phyloP scores from a whole-genome alignment of 2,329 filamentous ascomycete genomes.

The Aspergillus clavatus region DNA sequence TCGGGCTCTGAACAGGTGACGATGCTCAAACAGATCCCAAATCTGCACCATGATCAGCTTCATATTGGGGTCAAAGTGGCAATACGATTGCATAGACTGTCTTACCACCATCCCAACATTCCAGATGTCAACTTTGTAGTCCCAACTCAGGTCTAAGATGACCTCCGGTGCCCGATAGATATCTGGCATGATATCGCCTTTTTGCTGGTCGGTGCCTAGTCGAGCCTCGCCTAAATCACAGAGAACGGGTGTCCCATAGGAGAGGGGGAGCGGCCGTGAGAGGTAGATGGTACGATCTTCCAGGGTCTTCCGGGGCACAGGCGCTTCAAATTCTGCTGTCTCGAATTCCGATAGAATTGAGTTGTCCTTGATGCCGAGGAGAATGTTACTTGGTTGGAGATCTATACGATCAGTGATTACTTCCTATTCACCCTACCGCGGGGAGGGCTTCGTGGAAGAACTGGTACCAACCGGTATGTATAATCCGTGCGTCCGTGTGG shows the following conservation, averaged over 20 bases:
- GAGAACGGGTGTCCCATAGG: conserved; percentile 18
- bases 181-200: conserved; percentile 23
- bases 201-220: conserved; percentile 12
- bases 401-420: conserved; percentile 16
- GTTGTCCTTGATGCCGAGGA: conserved; percentile 26
- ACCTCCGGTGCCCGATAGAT: conserved; percentile 29
- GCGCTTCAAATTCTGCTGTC: conserved; percentile 21
- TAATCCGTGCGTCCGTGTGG: conserved; percentile 21
- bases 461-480: conserved; percentile 22
- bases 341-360: conserved; percentile 26
- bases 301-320: conserved; percentile 25
- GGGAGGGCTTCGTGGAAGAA: neutral
- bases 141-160: conserved; percentile 26
- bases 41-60: conserved; percentile 13
- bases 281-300: conserved; percentile 26
- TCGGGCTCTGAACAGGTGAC: conserved; percentile 13
- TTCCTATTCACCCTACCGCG: too few species aligned
- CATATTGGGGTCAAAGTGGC: neutral
- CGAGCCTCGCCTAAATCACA: conserved; percentile 28
- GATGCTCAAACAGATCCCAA: conserved; percentile 17
- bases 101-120: conserved; percentile 25
- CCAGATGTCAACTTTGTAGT: conserved; percentile 29
- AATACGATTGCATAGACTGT: neutral
- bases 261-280: conserved; percentile 17
- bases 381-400: conserved; percentile 29